Conservation (phyloP, 2,329 filamentous ascomycete species). For the Hypoxylon sp. region DNA sequence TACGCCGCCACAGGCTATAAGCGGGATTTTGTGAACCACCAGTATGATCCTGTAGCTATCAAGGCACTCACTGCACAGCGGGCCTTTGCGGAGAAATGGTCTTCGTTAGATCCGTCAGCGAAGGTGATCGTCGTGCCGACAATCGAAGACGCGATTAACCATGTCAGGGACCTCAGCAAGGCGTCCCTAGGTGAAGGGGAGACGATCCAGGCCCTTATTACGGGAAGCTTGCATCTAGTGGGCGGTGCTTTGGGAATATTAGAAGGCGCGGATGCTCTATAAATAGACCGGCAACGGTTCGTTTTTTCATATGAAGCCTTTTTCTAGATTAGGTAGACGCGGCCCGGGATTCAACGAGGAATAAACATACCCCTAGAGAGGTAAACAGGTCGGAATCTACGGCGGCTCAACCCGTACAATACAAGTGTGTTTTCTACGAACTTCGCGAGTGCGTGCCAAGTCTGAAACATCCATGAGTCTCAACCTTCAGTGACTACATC, state of each 20-base stretch:
- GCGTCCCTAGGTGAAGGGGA: slow-evolving; percentile 52
- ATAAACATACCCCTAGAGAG: slow-evolving; percentile 27
- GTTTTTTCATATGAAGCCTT: slow-evolving; percentile 1
- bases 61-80: slow-evolving; percentile 67
- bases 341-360: slow-evolving; percentile 24
- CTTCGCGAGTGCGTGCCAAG: not conserved
- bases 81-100: slow-evolving; percentile 68
- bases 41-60: slow-evolving; percentile 67
- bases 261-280: slow-evolving; percentile 63
- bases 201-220: slow-evolving; percentile 67
- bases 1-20: slow-evolving; percentile 67
- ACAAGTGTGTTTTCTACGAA: slow-evolving; percentile 11
- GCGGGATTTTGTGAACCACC: slow-evolving; percentile 70
- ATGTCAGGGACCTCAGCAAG: slow-evolving; percentile 58
- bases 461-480: not conserved
- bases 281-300: slow-evolving; percentile 26
- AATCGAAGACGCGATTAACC: slow-evolving; percentile 69
- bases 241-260: slow-evolving; percentile 68
- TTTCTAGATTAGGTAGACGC: not conserved
- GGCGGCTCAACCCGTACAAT: slow-evolving; percentile 44
- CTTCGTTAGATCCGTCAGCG: slow-evolving; percentile 62
- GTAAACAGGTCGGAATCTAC: slow-evolving; percentile 28
- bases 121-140: slow-evolving; percentile 65
- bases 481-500: not conserved
- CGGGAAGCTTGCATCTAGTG: slow-evolving; percentile 75